Base-by-base conservation (phyloP, 495 filamentous ascomycete genomes). In the Hypoxylon trugodes region DNA sequence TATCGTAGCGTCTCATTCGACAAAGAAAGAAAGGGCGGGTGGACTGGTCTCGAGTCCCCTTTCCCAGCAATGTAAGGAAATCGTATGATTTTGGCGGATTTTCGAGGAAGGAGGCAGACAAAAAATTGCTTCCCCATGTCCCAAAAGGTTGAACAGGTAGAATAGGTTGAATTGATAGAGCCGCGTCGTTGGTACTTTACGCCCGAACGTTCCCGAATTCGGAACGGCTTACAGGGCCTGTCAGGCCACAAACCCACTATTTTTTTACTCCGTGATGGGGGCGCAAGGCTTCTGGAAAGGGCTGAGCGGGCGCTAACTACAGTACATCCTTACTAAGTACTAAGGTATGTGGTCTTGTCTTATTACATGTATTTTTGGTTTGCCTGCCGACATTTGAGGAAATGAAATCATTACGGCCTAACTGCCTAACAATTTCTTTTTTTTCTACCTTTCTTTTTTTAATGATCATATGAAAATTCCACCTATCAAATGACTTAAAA, bases 181-280 rank as follows among this genome's bases (percentile, higher is more conserved):
- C 47, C 47, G 24, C 53, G 38, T 63, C 59, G 46, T 59, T 62
- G 59, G 52, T 13, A 47, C 19, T 54, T 62, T 47, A 59, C 45
- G 59, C 65, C 65, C 59, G 65, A 68, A 54, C 47, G 28, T 59
- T 55, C 53, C 65, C 65, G 59, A 63, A 59, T 63, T 59, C 48
- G 65, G 65, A 57, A 61, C 50, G 10, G 45, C 57, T 66, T 61
- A 66, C 59, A 59, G 65, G 65, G 52, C 32, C 9, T 48, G 59
- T 68, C 65, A 68, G 47, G 59, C 65, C 65, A 68, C 59, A 54
- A n/a, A 28, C 59, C 65, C 65, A 68, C 65, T 68, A 38, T 68
- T 68, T 59, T 58, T 54, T 52, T 37, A 26, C 35, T 21, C 48
- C 47, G 45, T 22, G 32, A 46, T 50, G 30, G 45, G 24, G 24